These are phyloP conservation scores for Candida quercuum DNA, from an alignment of 805 yeast species.

Conservation along the genomic window DNA sequence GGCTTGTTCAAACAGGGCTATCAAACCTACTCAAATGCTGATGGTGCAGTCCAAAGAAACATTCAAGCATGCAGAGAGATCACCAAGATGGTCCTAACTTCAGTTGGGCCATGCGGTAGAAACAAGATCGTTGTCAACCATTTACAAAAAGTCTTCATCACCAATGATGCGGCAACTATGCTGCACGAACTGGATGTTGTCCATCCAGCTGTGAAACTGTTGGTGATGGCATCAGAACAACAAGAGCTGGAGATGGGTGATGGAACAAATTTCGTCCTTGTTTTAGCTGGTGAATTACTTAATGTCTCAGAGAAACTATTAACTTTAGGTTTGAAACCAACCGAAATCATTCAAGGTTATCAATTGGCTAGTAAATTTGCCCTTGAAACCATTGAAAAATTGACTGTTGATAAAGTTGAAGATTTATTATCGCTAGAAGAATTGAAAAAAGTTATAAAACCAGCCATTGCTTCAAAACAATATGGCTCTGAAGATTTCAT, in stretches of 20 bases:
- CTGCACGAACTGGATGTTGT: slow-evolving; percentile 87
- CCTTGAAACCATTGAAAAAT: slow-evolving; percentile 56
- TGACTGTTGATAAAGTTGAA: slow-evolving; percentile 58
- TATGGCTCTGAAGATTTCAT: slow-evolving; percentile 81
- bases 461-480: slow-evolving; percentile 91
- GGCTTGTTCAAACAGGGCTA: slow-evolving; percentile 96
- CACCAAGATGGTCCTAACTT: slow-evolving; percentile 84
- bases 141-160: slow-evolving; percentile 78
- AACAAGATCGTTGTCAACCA: slow-evolving; percentile 93
- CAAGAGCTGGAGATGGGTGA: slow-evolving; percentile 98
- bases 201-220: slow-evolving; percentile 94
- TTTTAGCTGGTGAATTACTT: slow-evolving; percentile 89
- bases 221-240: slow-evolving; percentile 95
- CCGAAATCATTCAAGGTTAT: slow-evolving; percentile 91
- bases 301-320: slow-evolving; percentile 82
- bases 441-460: slow-evolving; percentile 67
- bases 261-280: slow-evolving; percentile 84
- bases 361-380: slow-evolving; percentile 81
- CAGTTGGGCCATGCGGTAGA: slow-evolving; percentile 97
- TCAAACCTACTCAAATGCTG: slow-evolving; percentile 78
- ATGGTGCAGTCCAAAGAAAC: slow-evolving; percentile 91
- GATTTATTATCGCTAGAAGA: slow-evolving; percentile 49
- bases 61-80: slow-evolving; percentile 94
- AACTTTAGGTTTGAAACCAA: slow-evolving; percentile 79
- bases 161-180: slow-evolving; percentile 98